These are phyloP conservation scores for Alternaria novae-zelandiae DNA, from an alignment of 2,329 filamentous ascomycete species.

Conservation along the genomic window DNA sequence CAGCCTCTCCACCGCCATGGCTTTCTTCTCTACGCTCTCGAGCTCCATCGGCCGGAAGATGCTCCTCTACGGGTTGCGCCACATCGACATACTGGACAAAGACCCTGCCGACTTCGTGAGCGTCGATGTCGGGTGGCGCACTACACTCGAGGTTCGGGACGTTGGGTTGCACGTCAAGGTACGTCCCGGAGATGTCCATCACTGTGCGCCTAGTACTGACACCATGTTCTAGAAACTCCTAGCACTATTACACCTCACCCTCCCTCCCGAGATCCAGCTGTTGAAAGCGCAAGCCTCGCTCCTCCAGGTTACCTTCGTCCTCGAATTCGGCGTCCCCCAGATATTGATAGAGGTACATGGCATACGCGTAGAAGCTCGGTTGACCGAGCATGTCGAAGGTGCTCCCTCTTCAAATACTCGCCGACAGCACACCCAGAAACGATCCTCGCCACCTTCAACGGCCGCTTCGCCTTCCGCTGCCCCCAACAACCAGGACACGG, in stretches of 20 bases:
- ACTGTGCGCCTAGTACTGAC: constrained; percentile 18
- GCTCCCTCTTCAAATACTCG: constrained; percentile 6
- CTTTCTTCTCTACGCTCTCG: constrained; percentile 68
- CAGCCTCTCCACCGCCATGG: constrained; percentile 60
- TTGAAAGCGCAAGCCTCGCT: constrained; percentile 76
- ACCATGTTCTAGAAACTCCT: constrained; percentile 73
- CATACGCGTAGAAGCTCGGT: constrained; percentile 68
- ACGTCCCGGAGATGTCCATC: constrained; percentile 34
- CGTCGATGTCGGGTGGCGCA: constrained; percentile 80
- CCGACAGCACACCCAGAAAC: constrained; percentile 9
- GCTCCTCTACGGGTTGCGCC: constrained; percentile 82
- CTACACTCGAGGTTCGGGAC: constrained; percentile 84
- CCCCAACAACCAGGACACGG: constrained; percentile 22
- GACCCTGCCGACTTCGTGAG: constrained; percentile 87
- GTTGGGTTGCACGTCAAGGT: constrained; percentile 82
- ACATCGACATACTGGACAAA: constrained; percentile 85
- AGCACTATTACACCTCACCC: constrained; percentile 69
- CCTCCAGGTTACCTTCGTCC: constrained; percentile 81
- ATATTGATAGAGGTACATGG: constrained; percentile 84
- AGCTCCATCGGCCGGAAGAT: constrained; percentile 85
- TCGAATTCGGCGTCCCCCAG: constrained; percentile 84
- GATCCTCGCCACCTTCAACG: constrained; percentile 10
- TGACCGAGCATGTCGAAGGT: constrained; percentile 26
- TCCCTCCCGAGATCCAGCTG: constrained; percentile 72
- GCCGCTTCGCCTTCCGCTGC: constrained; percentile 15